Evolutionary conservation across 345 rosid species (phyloP).

Genomic region (Hibiscus mutabilis): DNA sequence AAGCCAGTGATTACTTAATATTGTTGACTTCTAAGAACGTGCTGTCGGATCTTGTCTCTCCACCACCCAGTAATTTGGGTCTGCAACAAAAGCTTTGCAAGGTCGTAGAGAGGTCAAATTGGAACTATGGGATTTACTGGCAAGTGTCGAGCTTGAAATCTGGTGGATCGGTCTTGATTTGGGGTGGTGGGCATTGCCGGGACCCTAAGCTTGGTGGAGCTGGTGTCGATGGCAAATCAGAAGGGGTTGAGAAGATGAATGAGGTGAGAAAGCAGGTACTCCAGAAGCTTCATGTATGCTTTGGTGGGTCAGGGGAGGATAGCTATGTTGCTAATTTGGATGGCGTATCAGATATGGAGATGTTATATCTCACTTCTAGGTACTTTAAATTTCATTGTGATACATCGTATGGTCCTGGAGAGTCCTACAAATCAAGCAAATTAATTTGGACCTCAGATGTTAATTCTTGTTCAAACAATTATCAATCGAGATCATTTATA

Average conservation of each 20-base stretch:
- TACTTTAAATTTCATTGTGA: conserved; percentile 59
- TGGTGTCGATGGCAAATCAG: conserved; percentile 27
- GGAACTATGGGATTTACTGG: conserved; percentile 88
- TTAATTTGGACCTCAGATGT: conserved; percentile 60
- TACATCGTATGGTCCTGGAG: conserved; percentile 51
- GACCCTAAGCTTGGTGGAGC: conserved; percentile 27
- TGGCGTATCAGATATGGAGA: conserved; percentile 53
- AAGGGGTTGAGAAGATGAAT: conserved; percentile 39
- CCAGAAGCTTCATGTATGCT: conserved; percentile 52
- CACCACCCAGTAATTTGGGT: conserved; percentile 49
- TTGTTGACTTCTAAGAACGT: conserved; percentile 42
- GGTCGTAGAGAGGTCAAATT: conserved; percentile 57
- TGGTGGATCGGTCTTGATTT: conserved; percentile 58
- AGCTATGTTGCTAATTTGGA: conserved; percentile 33
- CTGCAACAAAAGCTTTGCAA: conserved; percentile 55
- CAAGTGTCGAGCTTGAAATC: conserved; percentile 45
- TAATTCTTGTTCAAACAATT: conserved; percentile 48
- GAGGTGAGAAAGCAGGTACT: conserved; percentile 63
- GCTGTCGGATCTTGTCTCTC: conserved; percentile 31
- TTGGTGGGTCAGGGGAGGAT: conserved; percentile 39
- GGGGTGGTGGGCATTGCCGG: conserved; percentile 83
- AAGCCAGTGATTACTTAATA: conserved; percentile 64
- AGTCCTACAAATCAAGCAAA: conserved; percentile 48
- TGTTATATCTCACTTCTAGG: conserved; percentile 65
- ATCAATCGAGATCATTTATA: conserved; percentile 57